Evolutionary conservation across 2,329 filamentous ascomycete species (phyloP).

Genomic region (Penicillium olsonii): DNA sequence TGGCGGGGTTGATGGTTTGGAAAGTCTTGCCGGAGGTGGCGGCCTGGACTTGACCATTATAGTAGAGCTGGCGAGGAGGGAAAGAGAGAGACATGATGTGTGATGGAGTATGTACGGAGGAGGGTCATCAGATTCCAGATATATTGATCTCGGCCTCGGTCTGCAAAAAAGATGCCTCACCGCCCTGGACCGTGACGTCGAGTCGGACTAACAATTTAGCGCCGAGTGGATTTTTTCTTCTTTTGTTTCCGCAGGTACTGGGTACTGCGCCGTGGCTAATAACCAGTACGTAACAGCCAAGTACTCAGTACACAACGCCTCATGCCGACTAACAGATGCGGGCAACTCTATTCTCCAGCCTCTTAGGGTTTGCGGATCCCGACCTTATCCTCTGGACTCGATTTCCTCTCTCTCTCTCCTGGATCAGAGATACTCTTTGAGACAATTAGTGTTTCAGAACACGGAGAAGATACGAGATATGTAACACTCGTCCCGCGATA

Average conservation of each 20-base stretch:
- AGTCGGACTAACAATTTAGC: background rate
- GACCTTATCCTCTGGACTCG: no score
- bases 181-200: constrained; percentile 1
- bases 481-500: background rate
- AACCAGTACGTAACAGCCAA: constrained; percentile 1
- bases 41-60: constrained; percentile 68
- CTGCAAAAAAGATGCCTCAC: constrained; percentile 1
- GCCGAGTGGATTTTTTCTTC: no score
- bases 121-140: constrained; percentile 1
- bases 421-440: no score
- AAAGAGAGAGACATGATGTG: constrained; percentile 41
- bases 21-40: constrained; percentile 65
- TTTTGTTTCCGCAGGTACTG: background rate
- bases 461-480: no score
- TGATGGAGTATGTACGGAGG: background rate
- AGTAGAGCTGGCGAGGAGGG: constrained; percentile 67
- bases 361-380: background rate
- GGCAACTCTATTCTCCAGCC: background rate
- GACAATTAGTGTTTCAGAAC: no score
- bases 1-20: constrained; percentile 73
- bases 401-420: background rate
- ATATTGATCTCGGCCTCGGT: background rate
- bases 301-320: background rate
- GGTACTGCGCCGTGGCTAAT: background rate
- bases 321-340: background rate